Conservation (phyloP, 441 rosid species). For the Kokia cookei region DNA sequence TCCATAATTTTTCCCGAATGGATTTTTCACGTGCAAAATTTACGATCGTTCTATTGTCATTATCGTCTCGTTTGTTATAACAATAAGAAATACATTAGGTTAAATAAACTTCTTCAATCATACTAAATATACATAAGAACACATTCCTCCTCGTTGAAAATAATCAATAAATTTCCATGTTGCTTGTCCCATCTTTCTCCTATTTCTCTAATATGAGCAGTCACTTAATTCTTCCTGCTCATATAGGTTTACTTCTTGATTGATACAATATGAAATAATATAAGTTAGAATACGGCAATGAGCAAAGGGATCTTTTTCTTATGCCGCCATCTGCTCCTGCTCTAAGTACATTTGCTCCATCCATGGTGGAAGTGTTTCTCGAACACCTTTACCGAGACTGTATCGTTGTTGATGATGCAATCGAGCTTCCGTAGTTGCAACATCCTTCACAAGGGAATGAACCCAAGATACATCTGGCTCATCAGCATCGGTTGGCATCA, state of each 20-base stretch:
- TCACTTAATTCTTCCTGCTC: constrained; percentile 6
- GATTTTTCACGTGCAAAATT: no score
- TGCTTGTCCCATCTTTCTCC: constrained; percentile 11
- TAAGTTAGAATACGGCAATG: constrained; percentile 18
- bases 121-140: no score
- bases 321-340: constrained; percentile 90
- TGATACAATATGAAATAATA: neutral
- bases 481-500: constrained; percentile 10
- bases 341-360: constrained; percentile 78
- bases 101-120: no score
- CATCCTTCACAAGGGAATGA: constrained; percentile 70
- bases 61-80: no score
- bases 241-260: neutral
- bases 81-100: no score
- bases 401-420: constrained; percentile 19
- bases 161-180: constrained; percentile 21
- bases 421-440: constrained; percentile 27
- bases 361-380: constrained; percentile 48
- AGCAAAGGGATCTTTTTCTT: constrained; percentile 16
- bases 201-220: constrained; percentile 11
- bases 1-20: no score
- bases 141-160: neutral
- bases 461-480: constrained; percentile 98
- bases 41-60: no score
- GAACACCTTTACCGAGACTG: constrained; percentile 18